phyloP scores from a whole-genome alignment of 371 early-diverging fungal genomes.

The Mucor saturninus region DNA sequence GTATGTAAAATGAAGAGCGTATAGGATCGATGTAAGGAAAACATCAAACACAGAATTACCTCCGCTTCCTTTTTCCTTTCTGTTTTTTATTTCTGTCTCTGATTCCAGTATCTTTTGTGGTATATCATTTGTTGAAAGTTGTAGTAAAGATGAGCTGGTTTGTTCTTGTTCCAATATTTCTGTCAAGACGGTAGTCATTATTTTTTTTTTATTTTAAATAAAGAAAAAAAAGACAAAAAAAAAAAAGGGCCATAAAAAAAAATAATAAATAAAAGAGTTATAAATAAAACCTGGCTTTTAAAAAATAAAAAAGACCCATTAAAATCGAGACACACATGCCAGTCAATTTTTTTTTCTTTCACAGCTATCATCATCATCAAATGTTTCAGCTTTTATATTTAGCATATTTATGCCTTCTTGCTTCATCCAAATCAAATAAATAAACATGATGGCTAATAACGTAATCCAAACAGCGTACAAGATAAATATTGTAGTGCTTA shows the following conservation, averaged over 20 bases:
- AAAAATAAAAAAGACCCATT: constrained; percentile 1
- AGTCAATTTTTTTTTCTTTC: background rate
- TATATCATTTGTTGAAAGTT: constrained; percentile 7
- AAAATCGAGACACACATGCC: background rate
- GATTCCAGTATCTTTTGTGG: constrained; percentile 12
- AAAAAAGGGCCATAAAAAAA: too few relatives aligned
- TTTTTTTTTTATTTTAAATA: background rate
- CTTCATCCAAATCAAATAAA: constrained; percentile 27
- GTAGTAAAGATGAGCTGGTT: background rate
- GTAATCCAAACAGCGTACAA: constrained; percentile 30
- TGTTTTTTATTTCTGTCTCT: constrained; percentile 12
- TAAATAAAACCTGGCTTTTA: background rate
- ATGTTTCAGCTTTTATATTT: background rate
- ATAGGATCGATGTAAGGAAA: constrained; percentile 19
- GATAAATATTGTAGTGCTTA: constrained; percentile 21
- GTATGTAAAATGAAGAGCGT: constrained; percentile 33
- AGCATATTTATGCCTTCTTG: constrained; percentile 1
- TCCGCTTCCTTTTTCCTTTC: constrained; percentile 7
- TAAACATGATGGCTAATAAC: constrained; percentile 11
- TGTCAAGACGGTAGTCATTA: constrained; percentile 16
- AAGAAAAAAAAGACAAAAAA: constrained; percentile 2
- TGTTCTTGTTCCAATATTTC: constrained; percentile 1
- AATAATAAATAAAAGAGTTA: background rate
- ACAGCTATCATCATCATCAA: background rate
- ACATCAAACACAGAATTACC: constrained; percentile 5